Base-by-base conservation (phyloP, 352 stramenopile genomes). In the Phytophthora pseudosyringae region DNA sequence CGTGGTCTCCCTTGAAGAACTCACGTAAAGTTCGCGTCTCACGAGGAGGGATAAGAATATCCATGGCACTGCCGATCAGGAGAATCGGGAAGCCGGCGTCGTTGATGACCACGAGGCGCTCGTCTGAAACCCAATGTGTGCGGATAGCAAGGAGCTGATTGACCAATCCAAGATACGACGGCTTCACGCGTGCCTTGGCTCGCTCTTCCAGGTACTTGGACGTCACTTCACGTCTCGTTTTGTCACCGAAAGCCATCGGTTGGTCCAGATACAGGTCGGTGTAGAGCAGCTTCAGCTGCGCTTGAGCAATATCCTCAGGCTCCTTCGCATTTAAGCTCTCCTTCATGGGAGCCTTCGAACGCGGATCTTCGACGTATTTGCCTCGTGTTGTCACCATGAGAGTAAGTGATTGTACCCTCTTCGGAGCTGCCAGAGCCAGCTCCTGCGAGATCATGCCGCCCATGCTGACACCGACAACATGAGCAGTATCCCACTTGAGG, bases 371-470 rank as follows among this genome's bases (percentile, higher is more conserved):
- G 2, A 47, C 32, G 55, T 61, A 76, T 39, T 78, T 79, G 25
- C 79, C 79, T 7, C 73, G 59, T 0, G 79, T 81, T 15, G 80
- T 83, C 5, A 83, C 76, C 16, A 86, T 62, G 0, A 89, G 65
- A 4, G 75, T 71, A 9, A 89, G 67, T 47, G 80, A 89, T 9
- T 64, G 59, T 0, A 89, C 72, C 16, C 80, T 64, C 43, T 76
- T 25, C 0, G 76, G 75, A 26, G 76, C 69, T 33, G 64, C 48
- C 12, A 65, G 53, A 3, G 75, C 80, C 13, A 89, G 72, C 54
- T 89, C 80, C 25, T 70, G 50, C 1, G 77, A 75, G 63, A 89
- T 89, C 80, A 89, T 89, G 0, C 71, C 68, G n/a, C 75, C 75
- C 71, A 81, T 78, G 21, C 70, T 83, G 45, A 84, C 55, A 1